phyloP scores from a whole-genome alignment of 768 basidiomycete species.

The Steccherinum ochraceum region DNA sequence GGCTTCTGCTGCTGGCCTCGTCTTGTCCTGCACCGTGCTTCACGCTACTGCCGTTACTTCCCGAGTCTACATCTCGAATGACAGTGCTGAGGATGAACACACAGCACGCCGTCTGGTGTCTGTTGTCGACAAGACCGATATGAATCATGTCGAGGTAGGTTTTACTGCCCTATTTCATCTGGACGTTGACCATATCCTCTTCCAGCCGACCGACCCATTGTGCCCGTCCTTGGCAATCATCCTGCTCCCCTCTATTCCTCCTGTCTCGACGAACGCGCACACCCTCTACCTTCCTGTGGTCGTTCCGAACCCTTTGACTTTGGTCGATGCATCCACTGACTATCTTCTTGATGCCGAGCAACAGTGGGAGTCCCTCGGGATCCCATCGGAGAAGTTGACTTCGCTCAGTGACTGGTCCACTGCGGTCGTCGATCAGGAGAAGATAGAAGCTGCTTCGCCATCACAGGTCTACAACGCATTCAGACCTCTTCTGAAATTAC shows the following conservation, averaged over 20 bases:
- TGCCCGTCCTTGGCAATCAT: constrained; percentile 62
- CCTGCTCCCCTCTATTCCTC: constrained; percentile 49
- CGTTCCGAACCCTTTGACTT: constrained; percentile 17
- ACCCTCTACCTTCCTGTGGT: constrained; percentile 57
- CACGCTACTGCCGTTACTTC: constrained; percentile 17
- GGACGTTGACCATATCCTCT: constrained; percentile 32
- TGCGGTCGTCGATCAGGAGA: constrained; percentile 40
- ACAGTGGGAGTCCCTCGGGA: constrained; percentile 23
- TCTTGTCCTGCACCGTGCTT: constrained; percentile 11
- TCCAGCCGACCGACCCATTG: constrained; percentile 35
- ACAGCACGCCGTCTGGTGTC: constrained; percentile 28
- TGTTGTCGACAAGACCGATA: constrained; percentile 33
- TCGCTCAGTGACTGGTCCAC: constrained; percentile 17
- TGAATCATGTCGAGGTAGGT: constrained; percentile 26
- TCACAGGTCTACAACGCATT: constrained; percentile 38
- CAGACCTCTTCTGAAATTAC: constrained; percentile 35
- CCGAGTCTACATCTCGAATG: constrained; percentile 20
- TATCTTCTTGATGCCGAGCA: constrained; percentile 25
- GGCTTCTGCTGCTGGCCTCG: constrained; percentile 27
- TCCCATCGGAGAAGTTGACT: constrained; percentile 18
- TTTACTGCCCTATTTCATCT: constrained; percentile 19
- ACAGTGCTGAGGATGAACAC: constrained; percentile 17
- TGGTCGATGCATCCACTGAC: constrained; percentile 17
- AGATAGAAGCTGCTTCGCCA: constrained; percentile 37
- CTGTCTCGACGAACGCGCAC: constrained; percentile 29